Conservation (phyloP, 176 grass and related monocot species). For the Avena atlantica region DNA sequence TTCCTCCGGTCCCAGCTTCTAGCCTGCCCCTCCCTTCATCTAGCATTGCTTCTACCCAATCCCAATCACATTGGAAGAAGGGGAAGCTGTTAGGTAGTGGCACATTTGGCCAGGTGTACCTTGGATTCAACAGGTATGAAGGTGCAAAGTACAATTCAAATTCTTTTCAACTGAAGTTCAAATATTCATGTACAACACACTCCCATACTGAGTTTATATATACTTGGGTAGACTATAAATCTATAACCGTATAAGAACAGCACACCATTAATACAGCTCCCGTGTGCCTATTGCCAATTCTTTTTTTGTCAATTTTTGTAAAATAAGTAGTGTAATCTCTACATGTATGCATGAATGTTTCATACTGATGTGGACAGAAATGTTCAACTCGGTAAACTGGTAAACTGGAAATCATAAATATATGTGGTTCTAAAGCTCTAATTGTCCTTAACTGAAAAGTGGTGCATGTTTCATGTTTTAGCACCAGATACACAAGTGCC, state of each 20-base stretch:
- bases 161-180: not conserved
- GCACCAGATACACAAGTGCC: not conserved
- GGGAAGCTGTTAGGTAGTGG: conserved; percentile 78
- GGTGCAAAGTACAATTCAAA: not conserved
- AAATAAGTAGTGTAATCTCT: not conserved
- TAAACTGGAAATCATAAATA: conserved; percentile 22
- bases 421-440: not conserved
- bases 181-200: not conserved
- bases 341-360: conserved; percentile 18
- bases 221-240: not conserved
- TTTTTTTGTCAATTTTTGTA: not conserved
- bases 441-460: conserved; percentile 5
- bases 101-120: conserved; percentile 85
- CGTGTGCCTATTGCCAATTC: not conserved
- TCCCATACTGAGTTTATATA: not conserved
- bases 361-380: conserved; percentile 6
- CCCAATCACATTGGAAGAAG: conserved; percentile 73
- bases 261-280: not conserved
- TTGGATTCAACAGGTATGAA: conserved; percentile 80
- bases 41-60: conserved; percentile 49
- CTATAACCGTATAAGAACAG: not conserved
- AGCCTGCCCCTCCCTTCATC: conserved; percentile 10
- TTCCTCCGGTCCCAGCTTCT: conserved; percentile 52
- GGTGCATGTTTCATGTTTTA: not conserved
- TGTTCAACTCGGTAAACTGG: not conserved